phyloP scores from a whole-genome alignment of 2,329 filamentous ascomycete species.

The Alternaria postmessia region DNA sequence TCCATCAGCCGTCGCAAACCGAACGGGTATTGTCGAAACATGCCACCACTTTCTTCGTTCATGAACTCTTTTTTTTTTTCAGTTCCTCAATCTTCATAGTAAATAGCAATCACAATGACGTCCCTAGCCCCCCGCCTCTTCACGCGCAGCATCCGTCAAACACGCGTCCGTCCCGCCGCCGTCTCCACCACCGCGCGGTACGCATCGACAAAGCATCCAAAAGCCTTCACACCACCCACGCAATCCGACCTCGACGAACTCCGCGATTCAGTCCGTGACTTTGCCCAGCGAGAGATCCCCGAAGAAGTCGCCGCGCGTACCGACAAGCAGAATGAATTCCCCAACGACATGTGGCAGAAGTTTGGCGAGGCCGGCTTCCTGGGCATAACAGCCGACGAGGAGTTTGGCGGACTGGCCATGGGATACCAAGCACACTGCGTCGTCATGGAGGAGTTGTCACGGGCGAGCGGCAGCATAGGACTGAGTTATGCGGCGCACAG shows the following conservation, averaged over 20 bases:
- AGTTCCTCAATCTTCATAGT: neutral
- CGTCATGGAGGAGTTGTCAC: conserved; percentile 92
- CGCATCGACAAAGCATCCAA: conserved; percentile 74
- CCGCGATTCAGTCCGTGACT: conserved; percentile 85
- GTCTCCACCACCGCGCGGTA: conserved; percentile 38
- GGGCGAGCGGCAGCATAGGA: conserved; percentile 84
- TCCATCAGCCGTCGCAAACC: conserved; percentile 35
- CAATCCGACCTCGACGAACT: conserved; percentile 79
- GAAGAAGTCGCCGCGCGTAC: conserved; percentile 82
- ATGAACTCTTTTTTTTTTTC: neutral
- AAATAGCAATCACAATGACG: conserved; percentile 39
- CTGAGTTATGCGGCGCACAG: conserved; percentile 96
- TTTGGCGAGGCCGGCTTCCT: conserved; percentile 89
- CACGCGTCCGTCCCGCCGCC: conserved; percentile 25
- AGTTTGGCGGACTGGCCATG: conserved; percentile 87
- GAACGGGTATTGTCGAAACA: conserved; percentile 17
- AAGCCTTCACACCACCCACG: conserved; percentile 73
- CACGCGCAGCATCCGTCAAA: conserved; percentile 51
- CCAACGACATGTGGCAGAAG: conserved; percentile 90
- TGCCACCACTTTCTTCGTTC: conserved; percentile 11
- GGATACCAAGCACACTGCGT: conserved; percentile 97
- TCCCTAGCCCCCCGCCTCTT: conserved; percentile 46
- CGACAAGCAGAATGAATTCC: conserved; percentile 89
- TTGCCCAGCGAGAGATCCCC: conserved; percentile 83
- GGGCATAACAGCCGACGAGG: conserved; percentile 91